Evolutionary conservation across 345 rosid species (phyloP), one percentile per base, ranked within the genome.

Genomic region (Gossypium ekmanianum): DNA sequence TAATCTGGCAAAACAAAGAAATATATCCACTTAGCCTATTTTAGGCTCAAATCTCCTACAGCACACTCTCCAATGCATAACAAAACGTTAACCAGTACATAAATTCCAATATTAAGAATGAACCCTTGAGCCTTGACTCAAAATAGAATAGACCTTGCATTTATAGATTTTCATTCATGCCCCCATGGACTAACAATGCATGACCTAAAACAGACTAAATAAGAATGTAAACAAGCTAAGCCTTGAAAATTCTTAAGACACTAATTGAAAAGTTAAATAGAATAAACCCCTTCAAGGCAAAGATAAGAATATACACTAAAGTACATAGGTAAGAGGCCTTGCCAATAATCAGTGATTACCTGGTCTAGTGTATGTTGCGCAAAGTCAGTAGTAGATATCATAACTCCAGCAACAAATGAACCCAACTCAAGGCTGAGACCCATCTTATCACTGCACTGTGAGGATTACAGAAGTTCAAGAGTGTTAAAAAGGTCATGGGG

Each of bases 371-470:
- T 93, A 81, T 96, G 97, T 72, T 92, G 94, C 51, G 94, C 94
- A 80, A 96, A 93, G 16, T 96, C 98, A 2, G 98, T 89, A 72
- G 98, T 92, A 67, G 99, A 96, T 80, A 96, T 86, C 99, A 96
- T 96, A 76, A 96, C 97, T 66, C 99, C 99, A 77, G 99, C 99
- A 79, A 96, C 83, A 75, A 96, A 96, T 58, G 99, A 96, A 83
- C 98, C 98, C 81, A 96, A 79, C 88, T 96, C 99, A 69, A 96
- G 99, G 87, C 99, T 96, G 73, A 93, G 97, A 61, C 99, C 99
- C 83, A 96, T 83, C 89, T 93, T 93, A 88, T 96, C 99, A 77
- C 98, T 96, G 95, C 99, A 90, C 99, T 96, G 99, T 90, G 81
- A 81, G 75, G 62, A 65, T 84, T 56, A 55, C 79, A 82, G 76